phyloP scores from a whole-genome alignment of 805 yeast species.

The Kodamaea hsintzibuensis region DNA sequence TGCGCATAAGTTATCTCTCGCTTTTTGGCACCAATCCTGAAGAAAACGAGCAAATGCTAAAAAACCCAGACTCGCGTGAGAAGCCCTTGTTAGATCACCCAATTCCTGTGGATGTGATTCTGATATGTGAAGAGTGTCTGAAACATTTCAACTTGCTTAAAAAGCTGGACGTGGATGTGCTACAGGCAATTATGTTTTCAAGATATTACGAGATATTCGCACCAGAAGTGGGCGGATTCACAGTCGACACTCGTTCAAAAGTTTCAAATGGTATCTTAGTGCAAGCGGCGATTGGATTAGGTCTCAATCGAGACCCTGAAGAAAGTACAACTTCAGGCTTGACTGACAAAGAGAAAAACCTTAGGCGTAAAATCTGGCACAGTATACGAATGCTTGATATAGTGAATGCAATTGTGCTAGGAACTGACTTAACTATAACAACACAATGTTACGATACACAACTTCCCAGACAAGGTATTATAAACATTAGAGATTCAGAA shows the following conservation, averaged over 20 bases:
- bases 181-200: slow-evolving; percentile 21
- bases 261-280: slow-evolving; percentile 23
- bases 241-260: slow-evolving; percentile 18
- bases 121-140: slow-evolving; percentile 17
- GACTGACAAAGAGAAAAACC: slow-evolving; percentile 17
- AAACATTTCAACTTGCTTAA: slow-evolving; percentile 12
- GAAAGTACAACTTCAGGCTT: slow-evolving; percentile 14
- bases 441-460: slow-evolving; percentile 46
- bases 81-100: slow-evolving; percentile 13
- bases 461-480: slow-evolving; percentile 43
- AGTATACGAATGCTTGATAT: slow-evolving; percentile 47
- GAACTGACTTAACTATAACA: slow-evolving; percentile 12
- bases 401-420: slow-evolving; percentile 32
- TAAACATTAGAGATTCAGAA: slow-evolving; percentile 35
- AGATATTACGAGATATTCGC: slow-evolving; percentile 14
- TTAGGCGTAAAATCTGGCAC: slow-evolving; percentile 63
- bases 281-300: slow-evolving; percentile 39
- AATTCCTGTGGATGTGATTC: slow-evolving; percentile 15
- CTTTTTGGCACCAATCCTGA: slow-evolving; percentile 15
- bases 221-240: slow-evolving; percentile 17
- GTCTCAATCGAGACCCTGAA: slow-evolving; percentile 41
- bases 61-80: not conserved
- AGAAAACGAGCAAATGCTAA: slow-evolving; percentile 10
- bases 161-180: slow-evolving; percentile 14
- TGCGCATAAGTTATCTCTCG: slow-evolving; percentile 19